Conservation (phyloP, 2,329 filamentous ascomycete genomes). For the Bretziella fagacearum region DNA sequence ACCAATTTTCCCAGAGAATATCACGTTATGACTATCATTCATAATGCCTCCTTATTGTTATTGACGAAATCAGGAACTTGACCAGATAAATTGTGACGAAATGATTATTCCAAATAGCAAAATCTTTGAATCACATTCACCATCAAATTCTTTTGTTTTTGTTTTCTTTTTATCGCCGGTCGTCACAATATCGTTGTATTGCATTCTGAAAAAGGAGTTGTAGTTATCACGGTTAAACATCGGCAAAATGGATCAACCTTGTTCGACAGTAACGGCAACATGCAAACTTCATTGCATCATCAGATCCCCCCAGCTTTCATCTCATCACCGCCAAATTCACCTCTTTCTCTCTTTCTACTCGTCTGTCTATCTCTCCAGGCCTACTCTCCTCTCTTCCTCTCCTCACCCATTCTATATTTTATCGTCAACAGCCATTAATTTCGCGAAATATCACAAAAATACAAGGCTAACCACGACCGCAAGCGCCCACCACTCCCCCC, state of each 20-base stretch:
- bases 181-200: background rate
- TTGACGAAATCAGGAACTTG: too few species aligned
- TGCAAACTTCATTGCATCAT: background rate
- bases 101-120: slow-evolving; percentile 2
- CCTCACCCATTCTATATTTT: too few species aligned
- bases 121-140: background rate
- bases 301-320: background rate
- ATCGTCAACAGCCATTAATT: too few species aligned
- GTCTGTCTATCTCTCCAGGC: too few species aligned
- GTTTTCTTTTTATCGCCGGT: background rate
- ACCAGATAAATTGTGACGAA: too few species aligned
- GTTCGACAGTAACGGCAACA: background rate
- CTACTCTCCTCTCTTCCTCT: too few species aligned
- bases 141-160: background rate
- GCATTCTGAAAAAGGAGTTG: background rate
- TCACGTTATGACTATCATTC: too few species aligned
- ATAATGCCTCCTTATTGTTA: too few species aligned
- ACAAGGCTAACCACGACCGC: too few species aligned
- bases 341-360: background rate
- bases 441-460: too few species aligned
- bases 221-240: background rate
- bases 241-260: background rate
- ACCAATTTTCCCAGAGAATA: too few species aligned
- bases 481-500: too few species aligned
- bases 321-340: background rate